phyloP scores from a whole-genome alignment of 176 grass and related monocot genomes.

The Guadua angustifolia region DNA sequence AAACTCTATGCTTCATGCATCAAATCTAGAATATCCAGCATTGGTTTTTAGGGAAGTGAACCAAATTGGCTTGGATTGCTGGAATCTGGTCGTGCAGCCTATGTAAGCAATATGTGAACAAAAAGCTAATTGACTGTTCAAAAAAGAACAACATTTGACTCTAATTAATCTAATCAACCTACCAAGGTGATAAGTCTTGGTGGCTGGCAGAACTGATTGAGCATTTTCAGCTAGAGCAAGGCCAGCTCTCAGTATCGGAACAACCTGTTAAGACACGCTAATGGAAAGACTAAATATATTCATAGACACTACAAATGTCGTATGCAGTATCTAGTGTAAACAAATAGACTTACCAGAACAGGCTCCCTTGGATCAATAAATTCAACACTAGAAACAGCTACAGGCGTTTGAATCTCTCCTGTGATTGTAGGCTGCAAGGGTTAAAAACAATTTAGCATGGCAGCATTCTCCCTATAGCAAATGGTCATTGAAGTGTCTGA shows the following conservation, averaged over 20 bases:
- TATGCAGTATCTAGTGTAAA: conserved; percentile 5
- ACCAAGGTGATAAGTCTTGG: conserved; percentile 93
- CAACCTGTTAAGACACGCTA: conserved; percentile 68
- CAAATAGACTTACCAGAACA: conserved; percentile 66
- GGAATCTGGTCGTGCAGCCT: conserved; percentile 9
- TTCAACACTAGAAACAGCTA: conserved; percentile 87
- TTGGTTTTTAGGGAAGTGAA: neutral
- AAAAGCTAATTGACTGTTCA: conserved; percentile 6
- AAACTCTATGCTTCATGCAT: conserved; percentile 5
- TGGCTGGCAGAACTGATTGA: conserved; percentile 78
- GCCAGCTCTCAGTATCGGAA: conserved; percentile 97
- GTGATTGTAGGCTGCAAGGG: conserved; percentile 89
- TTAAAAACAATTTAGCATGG: conserved; percentile 36
- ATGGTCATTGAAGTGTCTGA: neutral
- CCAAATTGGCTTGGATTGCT: conserved; percentile 7
- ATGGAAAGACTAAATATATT: conserved; percentile 48
- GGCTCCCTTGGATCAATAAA: conserved; percentile 97
- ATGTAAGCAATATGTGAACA: conserved; percentile 28
- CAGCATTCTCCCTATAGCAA: neutral
- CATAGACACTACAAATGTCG: conserved; percentile 26
- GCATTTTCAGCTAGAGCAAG: conserved; percentile 88
- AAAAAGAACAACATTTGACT: conserved; percentile 14
- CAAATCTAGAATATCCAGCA: conserved; percentile 6
- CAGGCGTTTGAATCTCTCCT: conserved; percentile 81
- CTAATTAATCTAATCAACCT: conserved; percentile 42